A percentile compares a stretch with the other conserved stretches of the same genome.
Conservation (phyloP, 495 filamentous ascomycete species). For the Trichoderma erinaceum region DNA sequence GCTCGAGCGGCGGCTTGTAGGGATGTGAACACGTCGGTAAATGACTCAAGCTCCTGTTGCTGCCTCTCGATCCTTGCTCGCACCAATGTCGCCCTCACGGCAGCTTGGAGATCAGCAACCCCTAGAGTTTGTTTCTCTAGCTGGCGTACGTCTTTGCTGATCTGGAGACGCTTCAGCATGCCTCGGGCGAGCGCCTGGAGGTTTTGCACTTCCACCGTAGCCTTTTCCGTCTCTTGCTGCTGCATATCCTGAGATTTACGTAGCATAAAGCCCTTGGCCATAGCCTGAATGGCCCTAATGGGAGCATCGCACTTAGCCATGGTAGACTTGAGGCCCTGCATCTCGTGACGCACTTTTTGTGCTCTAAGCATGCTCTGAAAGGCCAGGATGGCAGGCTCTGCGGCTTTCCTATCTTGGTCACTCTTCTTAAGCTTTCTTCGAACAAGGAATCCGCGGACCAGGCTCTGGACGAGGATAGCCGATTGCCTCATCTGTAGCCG, state of each 20-base stretch:
- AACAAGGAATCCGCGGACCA: conserved; percentile 70
- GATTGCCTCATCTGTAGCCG: conserved; percentile 72
- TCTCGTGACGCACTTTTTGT: conserved; percentile 62
- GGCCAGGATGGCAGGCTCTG: conserved; percentile 63
- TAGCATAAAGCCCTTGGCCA: conserved; percentile 52
- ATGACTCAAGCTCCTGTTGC: conserved; percentile 25
- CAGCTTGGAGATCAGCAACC: not conserved
- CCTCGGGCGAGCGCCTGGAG: conserved; percentile 52
- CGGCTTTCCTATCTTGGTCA: conserved; percentile 22
- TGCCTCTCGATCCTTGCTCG: too few relatives aligned
- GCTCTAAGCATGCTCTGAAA: conserved; percentile 84
- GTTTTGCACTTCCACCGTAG: conserved; percentile 38
- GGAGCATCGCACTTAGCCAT: conserved; percentile 52
- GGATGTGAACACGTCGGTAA: conserved; percentile 32
- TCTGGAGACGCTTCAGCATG: conserved; percentile 37
- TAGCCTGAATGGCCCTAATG: conserved; percentile 65
- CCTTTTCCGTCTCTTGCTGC: conserved; percentile 45
- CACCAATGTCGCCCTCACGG: not conserved
- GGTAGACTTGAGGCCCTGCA: conserved; percentile 56
- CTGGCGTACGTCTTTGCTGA: conserved; percentile 19
- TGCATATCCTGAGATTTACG: conserved; percentile 47
- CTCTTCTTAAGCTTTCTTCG: conserved; percentile 61
- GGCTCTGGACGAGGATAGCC: conserved; percentile 69
- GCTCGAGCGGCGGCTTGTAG: conserved; percentile 47
- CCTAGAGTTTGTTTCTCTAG: not conserved